These are phyloP conservation scores for Cocos nucifera DNA, from an alignment of 176 grass and related monocot species.

Conservation along the genomic window DNA sequence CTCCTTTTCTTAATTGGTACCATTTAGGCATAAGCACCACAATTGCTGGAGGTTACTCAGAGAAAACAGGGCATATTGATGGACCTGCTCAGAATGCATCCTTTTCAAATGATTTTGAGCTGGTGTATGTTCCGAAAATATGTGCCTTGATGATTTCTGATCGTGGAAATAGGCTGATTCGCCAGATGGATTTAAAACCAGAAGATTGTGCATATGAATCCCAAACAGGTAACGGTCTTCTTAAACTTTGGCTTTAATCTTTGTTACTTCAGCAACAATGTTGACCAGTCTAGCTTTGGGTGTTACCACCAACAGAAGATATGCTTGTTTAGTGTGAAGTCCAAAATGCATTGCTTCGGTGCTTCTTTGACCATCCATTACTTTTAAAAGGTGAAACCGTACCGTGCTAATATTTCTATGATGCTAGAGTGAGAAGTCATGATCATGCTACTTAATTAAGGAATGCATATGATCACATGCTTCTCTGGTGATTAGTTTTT, in stretches of 20 bases:
- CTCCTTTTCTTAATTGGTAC: background rate
- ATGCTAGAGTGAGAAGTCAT: too few species aligned
- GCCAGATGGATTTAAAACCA: constrained; percentile 52
- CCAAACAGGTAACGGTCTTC: constrained; percentile 19
- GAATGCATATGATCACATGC: too few species aligned
- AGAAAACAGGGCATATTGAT: constrained; percentile 37
- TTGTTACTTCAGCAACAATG: too few species aligned
- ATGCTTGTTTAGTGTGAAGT: too few species aligned
- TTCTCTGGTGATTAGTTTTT: too few species aligned
- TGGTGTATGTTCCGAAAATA: constrained; percentile 48
- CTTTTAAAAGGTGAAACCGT: too few species aligned
- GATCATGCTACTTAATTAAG: too few species aligned
- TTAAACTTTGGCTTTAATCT: background rate
- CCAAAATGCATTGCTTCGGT: too few species aligned
- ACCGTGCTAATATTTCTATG: too few species aligned
- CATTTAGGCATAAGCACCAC: constrained; percentile 45
- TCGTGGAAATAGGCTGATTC: constrained; percentile 47
- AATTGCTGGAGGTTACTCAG: constrained; percentile 49
- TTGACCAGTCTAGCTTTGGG: too few species aligned
- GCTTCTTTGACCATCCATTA: too few species aligned
- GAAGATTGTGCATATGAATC: constrained; percentile 39
- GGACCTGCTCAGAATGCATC: constrained; percentile 69
- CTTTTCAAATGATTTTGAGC: constrained; percentile 53
- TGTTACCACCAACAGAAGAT: too few species aligned
- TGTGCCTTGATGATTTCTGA: constrained; percentile 58